A percentile compares a stretch with the other conserved stretches of the same genome.
phyloP scores from a whole-genome alignment of 1,284 basidiomycete species.

The Polyporus tsugae region DNA sequence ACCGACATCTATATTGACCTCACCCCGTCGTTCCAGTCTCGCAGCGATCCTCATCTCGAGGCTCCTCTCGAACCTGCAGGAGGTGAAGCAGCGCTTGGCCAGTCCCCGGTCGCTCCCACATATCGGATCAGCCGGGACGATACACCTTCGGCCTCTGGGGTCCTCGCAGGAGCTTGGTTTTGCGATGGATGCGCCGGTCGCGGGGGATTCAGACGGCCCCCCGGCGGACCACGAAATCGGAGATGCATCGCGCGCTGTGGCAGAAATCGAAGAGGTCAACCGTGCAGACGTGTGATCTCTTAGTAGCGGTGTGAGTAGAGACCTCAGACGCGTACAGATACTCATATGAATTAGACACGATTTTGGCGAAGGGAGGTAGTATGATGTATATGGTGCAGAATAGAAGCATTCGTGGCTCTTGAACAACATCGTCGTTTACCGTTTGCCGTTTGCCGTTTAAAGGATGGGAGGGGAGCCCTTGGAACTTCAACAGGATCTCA shows the following conservation, averaged over 20 bases:
- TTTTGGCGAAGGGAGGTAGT: background rate
- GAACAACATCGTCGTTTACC: background rate
- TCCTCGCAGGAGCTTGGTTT: background rate
- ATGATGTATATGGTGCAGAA: background rate
- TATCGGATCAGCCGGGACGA: background rate
- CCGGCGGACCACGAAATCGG: background rate
- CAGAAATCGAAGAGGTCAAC: background rate
- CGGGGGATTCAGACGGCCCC: background rate
- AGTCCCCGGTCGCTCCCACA: background rate
- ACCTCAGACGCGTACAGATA: too few relatives aligned
- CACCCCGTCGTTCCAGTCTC: background rate
- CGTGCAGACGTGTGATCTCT: background rate
- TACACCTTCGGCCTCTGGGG: background rate
- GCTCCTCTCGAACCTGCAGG: conserved; percentile 3
- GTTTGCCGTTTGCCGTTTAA: background rate
- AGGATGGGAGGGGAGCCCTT: background rate
- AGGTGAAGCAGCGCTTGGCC: background rate
- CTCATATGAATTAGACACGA: too few relatives aligned
- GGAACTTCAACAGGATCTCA: too few relatives aligned
- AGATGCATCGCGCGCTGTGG: background rate
- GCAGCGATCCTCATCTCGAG: background rate
- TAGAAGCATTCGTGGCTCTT: background rate
- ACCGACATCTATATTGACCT: background rate
- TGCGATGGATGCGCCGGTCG: background rate
- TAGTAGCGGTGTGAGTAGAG: too few relatives aligned